phyloP scores from a whole-genome alignment of 768 basidiomycete genomes.

The Sporobolomyces roseus region DNA sequence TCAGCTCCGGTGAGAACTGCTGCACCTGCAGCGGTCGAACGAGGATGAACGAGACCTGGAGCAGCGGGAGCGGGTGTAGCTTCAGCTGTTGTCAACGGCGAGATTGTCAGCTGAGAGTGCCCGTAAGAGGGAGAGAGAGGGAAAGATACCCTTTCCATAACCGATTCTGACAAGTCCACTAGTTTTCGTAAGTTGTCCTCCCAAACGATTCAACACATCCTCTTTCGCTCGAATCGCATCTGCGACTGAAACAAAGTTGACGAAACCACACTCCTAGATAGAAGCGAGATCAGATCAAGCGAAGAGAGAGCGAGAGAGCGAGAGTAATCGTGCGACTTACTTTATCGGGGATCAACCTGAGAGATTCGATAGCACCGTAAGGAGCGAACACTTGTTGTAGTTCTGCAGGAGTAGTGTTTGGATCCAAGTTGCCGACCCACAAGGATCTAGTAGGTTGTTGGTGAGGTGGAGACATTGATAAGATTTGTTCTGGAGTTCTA shows the following conservation, averaged over 20 bases:
- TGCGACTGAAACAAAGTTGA: constrained; percentile 89
- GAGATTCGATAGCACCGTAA: constrained; percentile 93
- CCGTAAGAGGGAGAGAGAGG: not conserved
- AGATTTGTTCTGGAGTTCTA: constrained; percentile 52
- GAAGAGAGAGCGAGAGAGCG: not conserved
- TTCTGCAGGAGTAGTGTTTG: constrained; percentile 87
- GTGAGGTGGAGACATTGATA: constrained; percentile 65
- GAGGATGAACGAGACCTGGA: constrained; percentile 30
- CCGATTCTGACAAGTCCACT: constrained; percentile 97
- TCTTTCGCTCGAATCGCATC: constrained; percentile 98
- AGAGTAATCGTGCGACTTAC: constrained; percentile 51
- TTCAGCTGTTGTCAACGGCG: constrained; percentile 10
- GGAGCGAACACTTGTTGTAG: constrained; percentile 92
- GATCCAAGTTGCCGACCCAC: constrained; percentile 98
- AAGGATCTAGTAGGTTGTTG: constrained; percentile 93
- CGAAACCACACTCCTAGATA: constrained; percentile 89
- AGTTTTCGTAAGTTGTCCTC: constrained; percentile 55
- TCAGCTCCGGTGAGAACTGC: constrained; percentile 44
- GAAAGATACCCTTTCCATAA: constrained; percentile 83
- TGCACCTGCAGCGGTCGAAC: constrained; percentile 26
- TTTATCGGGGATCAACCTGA: constrained; percentile 94
- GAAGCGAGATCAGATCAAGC: not conserved
- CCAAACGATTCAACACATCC: constrained; percentile 90
- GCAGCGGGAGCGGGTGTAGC: constrained; percentile 27
- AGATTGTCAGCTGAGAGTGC: not conserved